Evolutionary conservation across 192 early-diverging fungal genomes (phyloP).

Genomic region (Dissophora ornata): DNA sequence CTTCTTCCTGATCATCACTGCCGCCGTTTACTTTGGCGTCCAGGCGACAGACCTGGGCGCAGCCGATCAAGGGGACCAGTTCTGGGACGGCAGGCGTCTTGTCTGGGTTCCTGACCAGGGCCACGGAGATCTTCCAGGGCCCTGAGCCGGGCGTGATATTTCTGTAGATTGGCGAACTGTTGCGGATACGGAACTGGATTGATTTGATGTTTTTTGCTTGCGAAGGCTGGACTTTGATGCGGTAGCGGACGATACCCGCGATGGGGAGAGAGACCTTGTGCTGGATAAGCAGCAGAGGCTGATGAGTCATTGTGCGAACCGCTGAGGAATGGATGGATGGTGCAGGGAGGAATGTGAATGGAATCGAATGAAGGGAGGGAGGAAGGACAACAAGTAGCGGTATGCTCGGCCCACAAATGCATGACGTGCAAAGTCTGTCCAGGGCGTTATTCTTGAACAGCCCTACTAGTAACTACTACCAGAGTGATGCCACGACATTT

Average conservation of each 20-base stretch:
- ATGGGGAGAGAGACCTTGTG: conserved; percentile 40
- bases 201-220: conserved; percentile 3
- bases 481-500: too few relatives aligned
- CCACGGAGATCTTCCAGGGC: conserved; percentile 42
- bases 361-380: not conserved
- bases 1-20: conserved; percentile 2
- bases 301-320: conserved; percentile 22
- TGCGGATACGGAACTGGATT: conserved; percentile 37
- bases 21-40: conserved; percentile 11
- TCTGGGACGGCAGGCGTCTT: conserved; percentile 26
- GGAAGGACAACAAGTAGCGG: not conserved
- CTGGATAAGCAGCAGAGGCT: conserved; percentile 21
- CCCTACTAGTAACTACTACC: too few relatives aligned
- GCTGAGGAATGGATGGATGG: conserved; percentile 10
- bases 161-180: conserved; percentile 23
- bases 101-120: conserved; percentile 32
- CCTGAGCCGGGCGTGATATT: conserved; percentile 44
- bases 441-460: too few relatives aligned
- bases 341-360: not conserved
- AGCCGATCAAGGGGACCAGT: conserved; percentile 36
- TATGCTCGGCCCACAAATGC: not conserved
- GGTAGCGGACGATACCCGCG: conserved; percentile 45
- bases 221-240: conserved; percentile 15
- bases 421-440: too few relatives aligned
- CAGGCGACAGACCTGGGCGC: conserved; percentile 33